Base-by-base conservation (phyloP, 1,284 basidiomycete genomes). In the Rhodofomes roseus region DNA sequence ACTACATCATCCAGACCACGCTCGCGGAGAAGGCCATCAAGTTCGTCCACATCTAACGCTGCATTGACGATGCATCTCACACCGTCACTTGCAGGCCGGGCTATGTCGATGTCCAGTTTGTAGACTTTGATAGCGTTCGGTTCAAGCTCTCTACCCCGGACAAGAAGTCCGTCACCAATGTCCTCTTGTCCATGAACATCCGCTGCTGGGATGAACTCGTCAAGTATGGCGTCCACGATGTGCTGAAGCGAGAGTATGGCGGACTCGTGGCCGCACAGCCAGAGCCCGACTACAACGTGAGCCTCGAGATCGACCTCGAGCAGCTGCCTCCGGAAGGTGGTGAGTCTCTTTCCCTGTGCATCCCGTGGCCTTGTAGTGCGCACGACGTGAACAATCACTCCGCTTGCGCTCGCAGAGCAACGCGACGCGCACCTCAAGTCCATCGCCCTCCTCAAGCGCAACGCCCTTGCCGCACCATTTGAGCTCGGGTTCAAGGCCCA, bases 111-210 rank as follows among this genome's bases (percentile, higher is more conserved):
- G 91, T 98, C 61, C 87, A 93, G 62, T 98, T 99, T 68, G 96
- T 98, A 58, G 96, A 99, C 77, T 99, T 95, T 71, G 97, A 99
- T 76, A 92, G 94, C 55, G 96, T 99, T 56, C 86, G 95, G 53
- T 99, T 98, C 78, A 95, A 92, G 73, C 76, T 99, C 56, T 92
- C 92, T 12, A 95, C 94, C 0, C 90, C 91, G 2, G 87, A 93
- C 44, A 86, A 89, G 70, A 95, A 95, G 73, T 52, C 50, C 50
- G 50, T 31, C 31, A 89, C 90, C 2, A 75, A 85, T 1, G 77
- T 96, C 22, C 80, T 93, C 40, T 84, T 99, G 18, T 98, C 96
- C 37, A 99, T 99, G 94, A 89, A 90, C 74, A 96, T 99, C 65
- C 88, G 92, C 58, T 99, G 97, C 80, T 99, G 96, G 96, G 83